Evolutionary conservation across 306 rosid species (phyloP).

Genomic region (Sechiopsis laciniata): DNA sequence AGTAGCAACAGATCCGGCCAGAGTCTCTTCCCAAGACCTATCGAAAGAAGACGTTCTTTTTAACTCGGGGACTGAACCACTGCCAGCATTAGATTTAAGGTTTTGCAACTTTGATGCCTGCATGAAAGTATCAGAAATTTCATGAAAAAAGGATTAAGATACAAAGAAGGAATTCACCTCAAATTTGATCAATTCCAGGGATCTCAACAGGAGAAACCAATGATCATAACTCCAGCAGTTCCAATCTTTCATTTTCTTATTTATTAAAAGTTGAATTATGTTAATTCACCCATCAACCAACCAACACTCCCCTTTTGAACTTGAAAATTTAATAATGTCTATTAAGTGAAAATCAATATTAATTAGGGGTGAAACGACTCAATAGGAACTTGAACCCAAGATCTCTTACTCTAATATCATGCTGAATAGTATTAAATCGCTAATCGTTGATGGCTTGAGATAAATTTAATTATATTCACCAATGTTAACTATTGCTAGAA

Average conservation of each 20-base stretch:
- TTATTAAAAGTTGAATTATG: too few relatives aligned
- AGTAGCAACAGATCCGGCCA: slow-evolving; percentile 93
- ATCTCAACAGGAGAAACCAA: slow-evolving; percentile 22
- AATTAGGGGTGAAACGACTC: too few relatives aligned
- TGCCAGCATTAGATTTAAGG: slow-evolving; percentile 33
- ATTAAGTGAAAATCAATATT: too few relatives aligned
- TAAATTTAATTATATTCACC: too few relatives aligned
- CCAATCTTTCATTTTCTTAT: too few relatives aligned
- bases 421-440: too few relatives aligned
- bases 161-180: slow-evolving; percentile 12
- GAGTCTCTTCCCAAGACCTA: slow-evolving; percentile 90
- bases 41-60: slow-evolving; percentile 89
- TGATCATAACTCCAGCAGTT: background rate
- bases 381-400: too few relatives aligned
- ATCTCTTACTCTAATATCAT: too few relatives aligned
- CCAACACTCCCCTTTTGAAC: too few relatives aligned
- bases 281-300: too few relatives aligned
- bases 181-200: background rate
- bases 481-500: slow-evolving; percentile 4
- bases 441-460: too few relatives aligned
- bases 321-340: too few relatives aligned
- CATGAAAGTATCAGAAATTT: slow-evolving; percentile 23
- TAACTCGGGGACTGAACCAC: slow-evolving; percentile 51
- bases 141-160: slow-evolving; percentile 19
- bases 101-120: slow-evolving; percentile 63